Evolutionary conservation across 2,329 filamentous ascomycete species (phyloP), one percentile per base, ranked within the genome.

Genomic region (Capronia epimyces): DNA sequence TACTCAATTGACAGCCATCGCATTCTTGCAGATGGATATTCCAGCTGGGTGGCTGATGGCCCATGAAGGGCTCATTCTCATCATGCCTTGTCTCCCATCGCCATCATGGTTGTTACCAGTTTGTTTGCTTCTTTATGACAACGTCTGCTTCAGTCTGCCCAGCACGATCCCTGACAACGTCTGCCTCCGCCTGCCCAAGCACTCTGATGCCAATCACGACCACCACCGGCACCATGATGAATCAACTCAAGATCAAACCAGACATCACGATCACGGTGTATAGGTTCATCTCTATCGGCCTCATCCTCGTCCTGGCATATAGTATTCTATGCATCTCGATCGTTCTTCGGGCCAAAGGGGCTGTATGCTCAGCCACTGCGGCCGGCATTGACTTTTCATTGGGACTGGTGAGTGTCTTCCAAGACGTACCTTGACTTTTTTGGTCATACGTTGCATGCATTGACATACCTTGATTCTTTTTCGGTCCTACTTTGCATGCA

Each of bases 1-100:
- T 37, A 21, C 34, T 18, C 20, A 4, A 20, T 10, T n/a, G 13
- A 32, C 50, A 9, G 34, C 25, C 13, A 16, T 21, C 37, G 27
- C 48, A 55, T 55, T 56, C 50, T 53, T 53, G n/a, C 18, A 48
- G 43, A 56, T 50, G 50, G 36, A 40, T 36, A 22, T 48, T 50
- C 32, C 9, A 24, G 24, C 25, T 44, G 4, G 13, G 20, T 13
- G 12, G 10, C 34, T 20, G 20, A 13, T 13, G n/a, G 21, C 32
- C 24, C 24, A 39, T 31, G 22, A 50, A 22, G 41, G 25, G 27
- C 49, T 56, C 31, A 49, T 46, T 34, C 49, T 52, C 29, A 32
- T n/a, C 13, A 32, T 50, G 43, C 50, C 16, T 20, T 20, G 24
- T n/a, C 29, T 22, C 27, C 34, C 37, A 22, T 12, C 37, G 21